Base-by-base conservation (phyloP, 768 basidiomycete genomes). In the Tylopilus intermedius region DNA sequence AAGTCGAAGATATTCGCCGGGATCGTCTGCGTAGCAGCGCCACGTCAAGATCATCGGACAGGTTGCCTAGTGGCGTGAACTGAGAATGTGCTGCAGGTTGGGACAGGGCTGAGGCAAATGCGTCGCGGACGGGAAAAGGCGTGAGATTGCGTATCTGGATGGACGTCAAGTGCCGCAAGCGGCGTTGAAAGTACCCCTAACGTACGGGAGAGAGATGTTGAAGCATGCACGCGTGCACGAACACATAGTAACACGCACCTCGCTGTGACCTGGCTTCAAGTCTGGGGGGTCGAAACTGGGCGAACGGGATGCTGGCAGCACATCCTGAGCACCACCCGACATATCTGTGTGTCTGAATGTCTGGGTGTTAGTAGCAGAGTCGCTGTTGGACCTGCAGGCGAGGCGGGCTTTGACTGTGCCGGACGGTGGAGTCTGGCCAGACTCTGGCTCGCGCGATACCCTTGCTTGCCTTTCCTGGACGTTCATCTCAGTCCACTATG, bases 101-200 rank as follows among this genome's bases (percentile, higher is more conserved):
- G 15, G 77, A 74, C 48, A 91, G 75, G 18, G 88, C 87, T 22
- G 87, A 86, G 18, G 89, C 82, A 56, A 89, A 76, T 9, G 69
- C 56, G 67, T 92, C 89, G 33, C 90, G 82, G 48, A 81, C 80
- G 32, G 89, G 89, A 66, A 89, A 91, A 2, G 87, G 88, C n/a
- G 90, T 87, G 35, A 92, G 72, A 65, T 92, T 92, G 56, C 83
- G 80, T 58, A 92, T 75, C 71, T 90, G 86, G 45, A 92, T 73
- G 40, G 80, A 76, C 51, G 79, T 76, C 53, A 91, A 76, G 71
- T 91, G 87, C 58, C 88, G 81, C 56, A 89, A 74, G 40, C 86
- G 84, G 62, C 81, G 81, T 81, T 88, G 67, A 43, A 65, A 67
- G 55, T 7, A 59, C 35, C 48, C 53, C 67, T 69, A 35, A 49